Evolutionary conservation across 169 alveolate species (phyloP).

Genomic region (Perkinsus olseni): DNA sequence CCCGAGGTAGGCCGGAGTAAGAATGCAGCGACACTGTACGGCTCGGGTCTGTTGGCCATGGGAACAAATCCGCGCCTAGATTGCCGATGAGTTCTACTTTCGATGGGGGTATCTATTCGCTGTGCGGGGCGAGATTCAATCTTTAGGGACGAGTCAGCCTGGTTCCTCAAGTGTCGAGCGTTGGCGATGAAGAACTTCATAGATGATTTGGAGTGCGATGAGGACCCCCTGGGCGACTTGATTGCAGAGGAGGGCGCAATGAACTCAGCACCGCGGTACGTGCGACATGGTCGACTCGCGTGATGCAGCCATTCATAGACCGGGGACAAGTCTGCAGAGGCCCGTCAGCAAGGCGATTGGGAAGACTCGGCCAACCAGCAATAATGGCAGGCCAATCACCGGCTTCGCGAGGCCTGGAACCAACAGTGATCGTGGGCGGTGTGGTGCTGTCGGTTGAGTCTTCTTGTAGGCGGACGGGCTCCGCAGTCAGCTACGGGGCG

Average conservation of each 20-base stretch:
- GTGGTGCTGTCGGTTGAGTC: background rate
- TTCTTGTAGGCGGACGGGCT: background rate
- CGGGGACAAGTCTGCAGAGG: constrained; percentile 70
- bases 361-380: constrained; percentile 58
- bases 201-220: constrained; percentile 75
- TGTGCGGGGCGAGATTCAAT: background rate
- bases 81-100: background rate
- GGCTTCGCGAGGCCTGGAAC: constrained; percentile 75
- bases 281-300: background rate
- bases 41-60: no score
- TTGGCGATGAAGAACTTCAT: constrained; percentile 56
- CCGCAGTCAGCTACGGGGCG: background rate
- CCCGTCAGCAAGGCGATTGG: constrained; percentile 40
- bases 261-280: constrained; percentile 42
- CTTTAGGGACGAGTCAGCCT: constrained; percentile 58
- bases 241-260: constrained; percentile 60
- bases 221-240: constrained; percentile 68
- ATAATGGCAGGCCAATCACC: constrained; percentile 69
- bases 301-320: constrained; percentile 26
- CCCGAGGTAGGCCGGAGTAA: constrained; percentile 21
- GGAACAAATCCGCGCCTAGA: background rate
- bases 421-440: constrained; percentile 13
- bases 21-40: no score
- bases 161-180: constrained; percentile 68
- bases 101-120: background rate